Evolutionary conservation across 441 rosid genomes (phyloP), one percentile per base, ranked within the genome.

Genomic region (Heliophila coronopifolia): DNA sequence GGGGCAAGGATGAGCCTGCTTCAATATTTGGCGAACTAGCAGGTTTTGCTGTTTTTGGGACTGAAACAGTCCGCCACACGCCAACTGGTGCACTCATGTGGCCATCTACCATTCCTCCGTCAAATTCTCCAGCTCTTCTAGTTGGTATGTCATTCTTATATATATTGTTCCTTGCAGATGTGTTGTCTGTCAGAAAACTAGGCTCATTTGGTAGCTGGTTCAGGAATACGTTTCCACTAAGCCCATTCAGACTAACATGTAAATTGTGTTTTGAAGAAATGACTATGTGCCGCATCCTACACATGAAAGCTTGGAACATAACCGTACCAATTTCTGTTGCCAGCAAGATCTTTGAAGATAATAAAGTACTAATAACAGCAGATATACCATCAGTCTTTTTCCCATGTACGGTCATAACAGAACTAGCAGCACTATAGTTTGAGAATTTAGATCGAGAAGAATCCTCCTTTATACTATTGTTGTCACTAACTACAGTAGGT

Each of bases 61-160:
- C 83, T 54, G 82, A 83, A 65, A 84, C 98, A 52, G 98, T 31
- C 58, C 99, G 95, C 99, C 99, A 94, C 58, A 90, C 99, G 50
- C 95, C 93, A 70, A 90, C 86, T 61, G 96, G 90, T 57, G 98
- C 84, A 80, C 63, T 76, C 58, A 65, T 73, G 66, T 83, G 95
- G 49, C 95, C 71, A 68, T 94, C 99, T 57, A 78, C 60, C 61
- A 81, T 62, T 60, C 82, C 84, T 39, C 86, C 88, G 48, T 94
- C 98, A 72, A 77, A 58, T 74, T 85, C 96, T 63, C 98, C 94
- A 59, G 96, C 98, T 72, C 80, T 87, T 78, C 96, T 80, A 53
- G 84, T 77, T 19, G 99, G 96, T 59, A 87, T 75, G 46, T 94
- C 99, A 75, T 83, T 94, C 79, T 89, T 93, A 65, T 74, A 78